phyloP scores from a whole-genome alignment of 208 protist genomes.

The Endotrypanum monterogeii region DNA sequence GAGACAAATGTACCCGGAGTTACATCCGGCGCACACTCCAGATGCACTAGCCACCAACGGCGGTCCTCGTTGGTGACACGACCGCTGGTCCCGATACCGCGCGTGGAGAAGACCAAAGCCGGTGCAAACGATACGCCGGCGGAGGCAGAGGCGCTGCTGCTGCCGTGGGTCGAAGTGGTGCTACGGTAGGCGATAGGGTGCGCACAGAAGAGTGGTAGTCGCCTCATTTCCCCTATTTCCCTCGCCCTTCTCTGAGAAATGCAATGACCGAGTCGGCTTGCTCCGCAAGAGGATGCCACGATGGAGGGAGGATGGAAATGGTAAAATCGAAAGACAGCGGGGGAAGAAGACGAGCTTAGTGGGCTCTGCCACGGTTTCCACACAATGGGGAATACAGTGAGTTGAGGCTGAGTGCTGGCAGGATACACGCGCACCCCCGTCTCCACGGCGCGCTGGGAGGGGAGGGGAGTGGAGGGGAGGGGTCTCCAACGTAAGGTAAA shows the following conservation, averaged over 20 bases:
- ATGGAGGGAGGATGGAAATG: neutral
- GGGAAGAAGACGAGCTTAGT: neutral
- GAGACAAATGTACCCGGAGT: constrained; percentile 83
- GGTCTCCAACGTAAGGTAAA: neutral
- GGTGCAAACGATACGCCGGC: neutral
- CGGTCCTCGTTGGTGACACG: constrained; percentile 88
- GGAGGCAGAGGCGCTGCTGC: neutral
- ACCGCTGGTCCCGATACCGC: constrained; percentile 56
- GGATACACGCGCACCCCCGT: neutral
- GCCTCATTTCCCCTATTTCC: neutral
- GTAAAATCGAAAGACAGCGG: neutral
- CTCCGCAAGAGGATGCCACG: neutral
- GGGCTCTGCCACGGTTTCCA: neutral
- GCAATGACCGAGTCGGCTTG: neutral
- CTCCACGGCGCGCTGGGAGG: neutral
- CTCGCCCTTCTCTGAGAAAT: no score
- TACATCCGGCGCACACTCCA: constrained; percentile 85
- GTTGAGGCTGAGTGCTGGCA: neutral
- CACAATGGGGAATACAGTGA: neutral
- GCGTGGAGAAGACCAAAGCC: constrained; percentile 1
- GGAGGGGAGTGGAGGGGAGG: no score
- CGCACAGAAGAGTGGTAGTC: neutral
- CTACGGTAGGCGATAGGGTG: neutral
- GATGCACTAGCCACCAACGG: constrained; percentile 88
- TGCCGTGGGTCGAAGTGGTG: constrained; percentile 1